These are phyloP conservation scores for Berberis vulgaris DNA, from an alignment of 164 flowering plant genomes.

Conservation along the genomic window DNA sequence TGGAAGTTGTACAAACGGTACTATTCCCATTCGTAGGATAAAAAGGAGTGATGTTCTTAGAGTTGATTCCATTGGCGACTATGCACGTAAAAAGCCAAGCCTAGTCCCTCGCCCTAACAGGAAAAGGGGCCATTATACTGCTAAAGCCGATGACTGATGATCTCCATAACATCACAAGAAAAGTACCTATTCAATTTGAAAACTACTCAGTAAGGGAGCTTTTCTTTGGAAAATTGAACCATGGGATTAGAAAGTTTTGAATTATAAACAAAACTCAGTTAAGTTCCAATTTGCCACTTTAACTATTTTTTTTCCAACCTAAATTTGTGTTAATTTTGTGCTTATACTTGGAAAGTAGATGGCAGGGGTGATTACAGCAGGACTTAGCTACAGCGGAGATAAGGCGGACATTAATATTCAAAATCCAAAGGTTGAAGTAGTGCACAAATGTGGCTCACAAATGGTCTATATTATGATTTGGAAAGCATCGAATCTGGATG, in stretches of 20 bases:
- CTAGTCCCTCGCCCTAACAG: not conserved
- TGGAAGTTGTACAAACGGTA: not conserved
- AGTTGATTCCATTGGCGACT: not conserved
- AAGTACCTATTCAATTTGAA: too few species aligned
- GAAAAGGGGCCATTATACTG: not conserved
- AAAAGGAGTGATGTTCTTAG: not conserved
- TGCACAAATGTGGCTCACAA: constrained; percentile 25
- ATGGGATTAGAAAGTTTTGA: too few species aligned
- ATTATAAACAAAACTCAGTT: too few species aligned
- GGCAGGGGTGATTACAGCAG: not conserved
- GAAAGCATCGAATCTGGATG: constrained; percentile 38
- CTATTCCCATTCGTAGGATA: not conserved
- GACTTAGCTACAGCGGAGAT: constrained; percentile 14
- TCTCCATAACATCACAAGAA: not conserved
- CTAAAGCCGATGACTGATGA: not conserved
- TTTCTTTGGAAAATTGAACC: not conserved
- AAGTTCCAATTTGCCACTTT: too few species aligned
- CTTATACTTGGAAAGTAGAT: not conserved
- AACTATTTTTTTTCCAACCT: not conserved
- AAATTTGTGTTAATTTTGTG: too few species aligned
- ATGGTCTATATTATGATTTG: constrained; percentile 19
- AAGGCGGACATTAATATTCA: constrained; percentile 40
- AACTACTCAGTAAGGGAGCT: constrained; percentile 5
- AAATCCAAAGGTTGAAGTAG: constrained; percentile 36
- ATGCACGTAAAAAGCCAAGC: not conserved